phyloP scores from a whole-genome alignment of 1,284 basidiomycete genomes.

The Boletus mariae region DNA sequence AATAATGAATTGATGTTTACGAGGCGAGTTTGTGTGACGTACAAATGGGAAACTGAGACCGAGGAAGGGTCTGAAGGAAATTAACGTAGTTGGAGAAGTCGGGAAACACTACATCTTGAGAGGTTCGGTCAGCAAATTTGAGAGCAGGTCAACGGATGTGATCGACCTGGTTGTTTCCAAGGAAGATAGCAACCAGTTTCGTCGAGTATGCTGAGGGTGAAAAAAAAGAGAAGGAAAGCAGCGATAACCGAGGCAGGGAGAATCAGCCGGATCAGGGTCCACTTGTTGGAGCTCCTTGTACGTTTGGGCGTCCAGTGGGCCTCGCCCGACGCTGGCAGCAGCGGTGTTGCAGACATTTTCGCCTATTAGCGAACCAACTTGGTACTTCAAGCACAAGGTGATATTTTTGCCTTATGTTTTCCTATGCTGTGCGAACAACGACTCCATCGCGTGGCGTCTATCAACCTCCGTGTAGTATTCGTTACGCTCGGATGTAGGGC shows the following conservation, averaged over 20 bases:
- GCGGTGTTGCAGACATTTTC: slow-evolving; percentile 1
- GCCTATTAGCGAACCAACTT: no score
- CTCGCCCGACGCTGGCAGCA: slow-evolving; percentile 5
- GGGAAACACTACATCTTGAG: slow-evolving; percentile 38
- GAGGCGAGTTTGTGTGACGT: slow-evolving; percentile 8
- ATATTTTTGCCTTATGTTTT: no score
- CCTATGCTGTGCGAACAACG: slow-evolving; percentile 10
- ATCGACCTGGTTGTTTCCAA: slow-evolving; percentile 24
- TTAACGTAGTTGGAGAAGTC: slow-evolving; percentile 56
- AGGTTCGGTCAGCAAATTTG: slow-evolving; percentile 2
- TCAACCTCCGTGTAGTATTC: slow-evolving; percentile 50
- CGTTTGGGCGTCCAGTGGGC: background rate
- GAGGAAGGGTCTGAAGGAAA: slow-evolving; percentile 39
- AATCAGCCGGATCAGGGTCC: slow-evolving; percentile 1
- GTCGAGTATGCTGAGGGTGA: slow-evolving; percentile 32
- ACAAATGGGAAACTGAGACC: slow-evolving; percentile 54
- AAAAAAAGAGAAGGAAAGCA: slow-evolving; percentile 42
- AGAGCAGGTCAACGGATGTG: background rate
- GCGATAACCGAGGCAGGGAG: slow-evolving; percentile 31
- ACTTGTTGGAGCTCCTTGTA: background rate
- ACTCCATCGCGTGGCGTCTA: slow-evolving; percentile 32
- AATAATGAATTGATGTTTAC: background rate
- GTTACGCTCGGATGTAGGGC: slow-evolving; percentile 29
- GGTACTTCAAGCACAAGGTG: background rate
- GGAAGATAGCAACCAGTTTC: slow-evolving; percentile 1